A percentile compares a stretch with the other conserved stretches of the same genome.
Evolutionary conservation across 2,329 filamentous ascomycete genomes (phyloP).

Genomic region (Emericellopsis atlantica): DNA sequence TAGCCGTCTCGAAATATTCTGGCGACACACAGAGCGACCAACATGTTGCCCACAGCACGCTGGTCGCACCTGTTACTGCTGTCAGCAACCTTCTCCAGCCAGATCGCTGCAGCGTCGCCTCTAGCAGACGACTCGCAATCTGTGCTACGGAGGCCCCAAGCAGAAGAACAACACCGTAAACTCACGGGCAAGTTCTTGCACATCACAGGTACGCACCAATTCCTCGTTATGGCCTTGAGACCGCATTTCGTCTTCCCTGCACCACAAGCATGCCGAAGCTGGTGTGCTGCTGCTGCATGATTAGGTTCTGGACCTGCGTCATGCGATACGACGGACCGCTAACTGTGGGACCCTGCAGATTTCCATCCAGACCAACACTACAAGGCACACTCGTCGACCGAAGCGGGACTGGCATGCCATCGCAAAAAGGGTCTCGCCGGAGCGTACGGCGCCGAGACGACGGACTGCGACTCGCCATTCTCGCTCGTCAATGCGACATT

Average conservation of each 20-base stretch:
- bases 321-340: slow-evolving; percentile 1
- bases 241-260: background rate
- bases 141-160: slow-evolving; percentile 1
- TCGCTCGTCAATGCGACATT: slow-evolving; percentile 80
- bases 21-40: background rate
- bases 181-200: slow-evolving; percentile 72
- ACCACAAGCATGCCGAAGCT: too few species aligned
- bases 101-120: slow-evolving; percentile 1
- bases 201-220: slow-evolving; percentile 59
- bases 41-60: background rate
- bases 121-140: slow-evolving; percentile 6
- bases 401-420: slow-evolving; percentile 63
- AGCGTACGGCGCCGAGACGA: slow-evolving; percentile 71
- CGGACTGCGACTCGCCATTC: slow-evolving; percentile 77
- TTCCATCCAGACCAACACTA: slow-evolving; percentile 88
- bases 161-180: slow-evolving; percentile 20
- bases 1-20: background rate
- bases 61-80: slow-evolving; percentile 2
- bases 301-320: background rate
- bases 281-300: background rate
- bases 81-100: background rate
- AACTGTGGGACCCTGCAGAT: slow-evolving; percentile 40
- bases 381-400: slow-evolving; percentile 61
- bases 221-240: background rate
- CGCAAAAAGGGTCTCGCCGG: slow-evolving; percentile 65